Base-by-base conservation (phyloP, 2,329 filamentous ascomycete genomes). In the Arthroderma sp. region DNA sequence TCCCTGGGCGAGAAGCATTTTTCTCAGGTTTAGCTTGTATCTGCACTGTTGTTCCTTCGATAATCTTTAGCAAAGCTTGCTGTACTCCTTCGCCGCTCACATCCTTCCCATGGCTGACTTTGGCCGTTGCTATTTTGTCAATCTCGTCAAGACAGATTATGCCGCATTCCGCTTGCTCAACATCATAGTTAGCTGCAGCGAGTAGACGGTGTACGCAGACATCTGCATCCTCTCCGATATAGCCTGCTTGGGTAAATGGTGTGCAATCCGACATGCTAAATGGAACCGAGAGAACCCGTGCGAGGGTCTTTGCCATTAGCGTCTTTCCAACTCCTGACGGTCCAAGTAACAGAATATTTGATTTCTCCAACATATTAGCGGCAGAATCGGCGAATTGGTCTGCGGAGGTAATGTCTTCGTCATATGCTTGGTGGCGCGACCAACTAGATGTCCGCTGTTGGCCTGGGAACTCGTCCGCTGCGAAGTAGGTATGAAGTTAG, bases 161-260 rank as follows among this genome's bases (percentile, higher is more conserved):
- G 4, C 91, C 91, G 43, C 85, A 78, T 60, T 98, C 89, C 5
- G 87, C 82, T 44, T 82, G 79, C 47, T 80, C 78, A 29, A 91
- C 77, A 53, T 94, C 84, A 62, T 94, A 94, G 60, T 93, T 89
- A 6, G 89, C 80, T 47, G 93, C 87, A 45, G 93, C 84, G 6
- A 98, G 72, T 28, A 98, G 72, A 38, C 91, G 76, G 57, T 95
- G 86, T 36, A 98, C 86, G 55, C 89, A 95, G 0, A 85, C 81
- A 60, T 98, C 91, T n/a, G 89, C 89, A 59, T 98, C 91, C 59
- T 96, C 89, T 29, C 91, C 91, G 53, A 98, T 95, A 56, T 98
- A 98, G 28, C 91, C 89, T 4, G 89, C 89, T 65, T 95, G 89
- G 0, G 89, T 96, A 51, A 96, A 87, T 4, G 88, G 85, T 42